phyloP scores from a whole-genome alignment of 2,329 filamentous ascomycete genomes.

The Fusarium citri region DNA sequence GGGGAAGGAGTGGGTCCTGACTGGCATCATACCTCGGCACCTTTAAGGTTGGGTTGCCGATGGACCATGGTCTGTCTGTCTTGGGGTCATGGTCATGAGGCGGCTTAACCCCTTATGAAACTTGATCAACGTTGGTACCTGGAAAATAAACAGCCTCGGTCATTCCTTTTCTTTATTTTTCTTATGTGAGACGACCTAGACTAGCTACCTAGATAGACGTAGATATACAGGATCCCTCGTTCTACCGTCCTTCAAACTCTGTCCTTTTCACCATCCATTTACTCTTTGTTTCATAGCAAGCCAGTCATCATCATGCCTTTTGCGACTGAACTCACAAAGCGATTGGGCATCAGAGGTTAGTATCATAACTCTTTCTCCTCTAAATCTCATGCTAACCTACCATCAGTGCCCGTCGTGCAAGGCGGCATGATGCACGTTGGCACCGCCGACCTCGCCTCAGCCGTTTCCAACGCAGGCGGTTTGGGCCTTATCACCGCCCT shows the following conservation, averaged over 20 bases:
- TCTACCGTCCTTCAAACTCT: neutral
- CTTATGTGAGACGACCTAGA: constrained; percentile 6
- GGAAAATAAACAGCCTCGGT: constrained; percentile 17
- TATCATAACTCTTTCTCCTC: constrained; percentile 19
- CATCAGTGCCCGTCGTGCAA: constrained; percentile 80
- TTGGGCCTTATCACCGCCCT: constrained; percentile 87
- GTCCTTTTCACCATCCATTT: neutral
- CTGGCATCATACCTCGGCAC: constrained; percentile 38
- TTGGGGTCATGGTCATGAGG: neutral
- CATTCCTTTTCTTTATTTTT: constrained; percentile 2
- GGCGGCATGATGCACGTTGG: constrained; percentile 91
- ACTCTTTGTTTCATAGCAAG: neutral
- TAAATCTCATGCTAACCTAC: constrained; percentile 1
- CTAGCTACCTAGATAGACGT: constrained; percentile 1
- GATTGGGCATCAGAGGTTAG: constrained; percentile 65
- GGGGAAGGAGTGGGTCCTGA: constrained; percentile 9
- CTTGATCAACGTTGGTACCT: neutral
- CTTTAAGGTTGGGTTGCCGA: constrained; percentile 4
- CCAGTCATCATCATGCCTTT: constrained; percentile 61
- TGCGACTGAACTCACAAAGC: constrained; percentile 67
- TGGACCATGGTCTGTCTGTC: neutral
- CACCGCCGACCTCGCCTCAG: constrained; percentile 80
- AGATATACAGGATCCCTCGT: neutral
- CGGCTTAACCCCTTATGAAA: neutral
- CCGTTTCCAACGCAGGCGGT: constrained; percentile 84